A percentile compares a stretch with the other conserved stretches of the same genome.
These are phyloP conservation scores for Pisolithus microcarpus DNA, from an alignment of 768 basidiomycete species.

Conservation along the genomic window DNA sequence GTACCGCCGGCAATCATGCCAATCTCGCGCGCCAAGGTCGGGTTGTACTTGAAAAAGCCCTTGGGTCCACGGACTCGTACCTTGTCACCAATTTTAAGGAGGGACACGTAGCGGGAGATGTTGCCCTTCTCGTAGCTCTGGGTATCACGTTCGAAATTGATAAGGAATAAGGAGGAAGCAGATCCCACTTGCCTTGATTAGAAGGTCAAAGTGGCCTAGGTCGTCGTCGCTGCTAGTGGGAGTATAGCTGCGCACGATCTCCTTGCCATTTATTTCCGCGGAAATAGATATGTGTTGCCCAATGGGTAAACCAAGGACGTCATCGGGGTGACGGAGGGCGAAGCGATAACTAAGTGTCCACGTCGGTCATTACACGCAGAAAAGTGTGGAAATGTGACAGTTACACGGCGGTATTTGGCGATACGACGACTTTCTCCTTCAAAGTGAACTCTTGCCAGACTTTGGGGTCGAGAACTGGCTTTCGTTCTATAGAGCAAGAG, in stretches of 20 bases:
- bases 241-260: conserved; percentile 87
- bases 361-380: neutral
- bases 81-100: conserved; percentile 81
- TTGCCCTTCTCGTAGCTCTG: conserved; percentile 97
- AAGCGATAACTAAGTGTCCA: conserved; percentile 74
- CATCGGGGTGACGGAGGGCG: conserved; percentile 62
- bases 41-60: conserved; percentile 84
- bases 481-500: conserved; percentile 40
- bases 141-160: neutral
- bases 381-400: conserved; percentile 18
- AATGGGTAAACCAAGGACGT: conserved; percentile 87
- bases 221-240: conserved; percentile 93
- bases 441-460: conserved; percentile 82
- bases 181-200: conserved; percentile 72
- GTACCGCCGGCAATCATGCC: conserved; percentile 99
- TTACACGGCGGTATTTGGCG: conserved; percentile 93
- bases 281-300: conserved; percentile 94
- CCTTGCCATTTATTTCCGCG: conserved; percentile 88
- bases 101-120: conserved; percentile 80
- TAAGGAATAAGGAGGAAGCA: neutral
- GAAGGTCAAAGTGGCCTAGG: conserved; percentile 88
- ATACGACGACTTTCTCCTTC: conserved; percentile 71
- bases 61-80: conserved; percentile 93
- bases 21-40: conserved; percentile 65
- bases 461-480: conserved; percentile 65